Percentiles rank a stretch among this genome's conserved stretches.
phyloP scores from a whole-genome alignment of 441 rosid genomes.

The Erodium trifolium region DNA sequence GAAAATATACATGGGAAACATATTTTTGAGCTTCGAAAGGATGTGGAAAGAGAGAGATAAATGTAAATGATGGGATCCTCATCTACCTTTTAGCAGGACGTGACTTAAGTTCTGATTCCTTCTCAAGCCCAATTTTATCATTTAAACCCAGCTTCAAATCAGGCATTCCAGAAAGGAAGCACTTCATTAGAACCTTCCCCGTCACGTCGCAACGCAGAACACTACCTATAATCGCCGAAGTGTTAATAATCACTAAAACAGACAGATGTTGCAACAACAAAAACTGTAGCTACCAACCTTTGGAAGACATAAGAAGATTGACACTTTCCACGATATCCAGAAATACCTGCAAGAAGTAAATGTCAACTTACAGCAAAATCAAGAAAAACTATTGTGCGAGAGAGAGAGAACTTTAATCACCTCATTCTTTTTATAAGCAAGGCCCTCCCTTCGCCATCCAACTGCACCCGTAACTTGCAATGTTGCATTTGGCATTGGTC shows the following conservation, averaged over 20 bases:
- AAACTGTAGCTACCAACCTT: not conserved
- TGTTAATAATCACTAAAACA: conserved; percentile 6
- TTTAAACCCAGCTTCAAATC: conserved; percentile 96
- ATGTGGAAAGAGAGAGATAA: not conserved
- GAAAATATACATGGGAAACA: not conserved
- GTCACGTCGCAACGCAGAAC: conserved; percentile 96
- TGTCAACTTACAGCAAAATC: not conserved
- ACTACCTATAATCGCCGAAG: conserved; percentile 46
- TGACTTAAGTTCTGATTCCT: conserved; percentile 89
- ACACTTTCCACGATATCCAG: conserved; percentile 5
- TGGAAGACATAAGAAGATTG: conserved; percentile 4
- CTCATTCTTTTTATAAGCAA: conserved; percentile 91
- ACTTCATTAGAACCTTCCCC: conserved; percentile 94
- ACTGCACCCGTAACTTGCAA: conserved; percentile 99
- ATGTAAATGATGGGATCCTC: not conserved
- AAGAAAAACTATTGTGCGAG: not conserved
- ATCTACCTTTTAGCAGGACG: conserved; percentile 73
- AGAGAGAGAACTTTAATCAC: conserved; percentile 22
- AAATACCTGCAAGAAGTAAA: not conserved
- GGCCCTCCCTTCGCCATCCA: conserved; percentile 99
- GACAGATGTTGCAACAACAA: not conserved
- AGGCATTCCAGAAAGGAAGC: conserved; percentile 99
- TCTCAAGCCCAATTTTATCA: conserved; percentile 99
- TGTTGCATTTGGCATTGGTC: conserved; percentile 94
- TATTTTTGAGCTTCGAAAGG: not conserved